Percentiles rank a stretch among this genome's conserved stretches.
These are phyloP conservation scores for Anthoceros angustus DNA, from an alignment of 225 moss, liverwort and hornwort species.

Conservation along the genomic window DNA sequence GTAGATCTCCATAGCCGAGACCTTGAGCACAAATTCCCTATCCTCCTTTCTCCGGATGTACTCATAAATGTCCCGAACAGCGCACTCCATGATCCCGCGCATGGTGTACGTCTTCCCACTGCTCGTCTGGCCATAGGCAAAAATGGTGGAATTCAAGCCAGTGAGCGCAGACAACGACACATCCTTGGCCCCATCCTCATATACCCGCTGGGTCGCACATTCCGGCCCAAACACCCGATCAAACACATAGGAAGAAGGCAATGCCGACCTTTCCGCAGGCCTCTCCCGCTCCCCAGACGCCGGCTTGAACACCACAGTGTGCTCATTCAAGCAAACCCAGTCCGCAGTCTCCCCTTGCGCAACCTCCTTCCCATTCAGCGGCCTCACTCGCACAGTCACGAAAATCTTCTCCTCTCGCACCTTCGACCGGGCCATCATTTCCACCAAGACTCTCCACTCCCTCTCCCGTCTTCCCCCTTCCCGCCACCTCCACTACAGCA, in stretches of 20 bases:
- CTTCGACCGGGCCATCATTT: conserved; percentile 10
- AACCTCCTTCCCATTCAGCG: conserved; percentile 63
- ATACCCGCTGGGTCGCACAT: conserved; percentile 66
- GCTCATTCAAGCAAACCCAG: conserved; percentile 59
- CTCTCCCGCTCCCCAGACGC: conserved; percentile 32
- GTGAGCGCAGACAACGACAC: conserved; percentile 83
- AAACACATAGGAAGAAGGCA: conserved; percentile 49
- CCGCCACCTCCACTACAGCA: not conserved
- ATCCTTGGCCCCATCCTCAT: conserved; percentile 96
- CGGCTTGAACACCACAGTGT: conserved; percentile 46
- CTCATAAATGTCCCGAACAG: conserved; percentile 69
- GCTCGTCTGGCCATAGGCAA: conserved; percentile 97
- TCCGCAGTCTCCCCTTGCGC: conserved; percentile 53
- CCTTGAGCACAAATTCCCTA: conserved; percentile 65
- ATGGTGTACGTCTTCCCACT: conserved; percentile 97
- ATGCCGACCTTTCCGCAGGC: conserved; percentile 19
- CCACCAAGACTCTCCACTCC: not conserved
- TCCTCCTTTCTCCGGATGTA: conserved; percentile 50
- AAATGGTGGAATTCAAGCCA: conserved; percentile 94
- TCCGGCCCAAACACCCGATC: conserved; percentile 97
- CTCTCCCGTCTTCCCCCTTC: not conserved
- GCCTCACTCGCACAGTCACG: conserved; percentile 82
- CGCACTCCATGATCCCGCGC: conserved; percentile 86
- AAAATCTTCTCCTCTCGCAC: conserved; percentile 91
- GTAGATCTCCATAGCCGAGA: conserved; percentile 90